phyloP scores from a whole-genome alignment of 805 yeast species.

The Diddensiella santjacobensis region DNA sequence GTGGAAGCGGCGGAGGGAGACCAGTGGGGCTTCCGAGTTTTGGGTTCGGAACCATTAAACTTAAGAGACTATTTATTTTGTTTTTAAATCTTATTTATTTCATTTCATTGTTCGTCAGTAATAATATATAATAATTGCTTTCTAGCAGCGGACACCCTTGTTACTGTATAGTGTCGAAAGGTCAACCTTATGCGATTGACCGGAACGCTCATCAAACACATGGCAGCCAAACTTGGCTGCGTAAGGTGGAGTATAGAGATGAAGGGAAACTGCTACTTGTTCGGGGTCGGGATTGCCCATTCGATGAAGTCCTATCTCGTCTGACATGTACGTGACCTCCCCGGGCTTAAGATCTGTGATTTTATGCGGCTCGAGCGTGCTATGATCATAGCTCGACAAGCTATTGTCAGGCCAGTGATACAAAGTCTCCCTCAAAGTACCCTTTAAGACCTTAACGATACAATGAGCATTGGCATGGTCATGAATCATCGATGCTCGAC shows the following conservation, averaged over 20 bases:
- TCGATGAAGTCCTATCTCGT: conserved; percentile 61
- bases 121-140: too few relatives aligned
- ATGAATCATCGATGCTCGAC: conserved; percentile 59
- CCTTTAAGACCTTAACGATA: conserved; percentile 64
- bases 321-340: conserved; percentile 62
- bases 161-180: conserved; percentile 59
- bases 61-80: background rate
- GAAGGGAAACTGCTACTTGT: conserved; percentile 56
- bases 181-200: conserved; percentile 51
- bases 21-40: conserved; percentile 12
- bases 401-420: conserved; percentile 46
- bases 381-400: conserved; percentile 25
- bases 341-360: conserved; percentile 30
- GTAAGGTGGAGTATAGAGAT: conserved; percentile 73
- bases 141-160: conserved; percentile 43
- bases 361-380: conserved; percentile 23
- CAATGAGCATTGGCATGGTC: conserved; percentile 78
- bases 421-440: conserved; percentile 53
- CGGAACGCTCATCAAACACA: conserved; percentile 44
- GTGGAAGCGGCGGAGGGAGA: conserved; percentile 18
- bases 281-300: conserved; percentile 47
- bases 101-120: background rate
- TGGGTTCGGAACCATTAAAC: conserved; percentile 9
- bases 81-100: background rate
- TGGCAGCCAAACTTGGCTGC: conserved; percentile 51